These are phyloP conservation scores for Macrophomina tecta DNA, from an alignment of 2,329 filamentous ascomycete genomes.

Conservation along the genomic window DNA sequence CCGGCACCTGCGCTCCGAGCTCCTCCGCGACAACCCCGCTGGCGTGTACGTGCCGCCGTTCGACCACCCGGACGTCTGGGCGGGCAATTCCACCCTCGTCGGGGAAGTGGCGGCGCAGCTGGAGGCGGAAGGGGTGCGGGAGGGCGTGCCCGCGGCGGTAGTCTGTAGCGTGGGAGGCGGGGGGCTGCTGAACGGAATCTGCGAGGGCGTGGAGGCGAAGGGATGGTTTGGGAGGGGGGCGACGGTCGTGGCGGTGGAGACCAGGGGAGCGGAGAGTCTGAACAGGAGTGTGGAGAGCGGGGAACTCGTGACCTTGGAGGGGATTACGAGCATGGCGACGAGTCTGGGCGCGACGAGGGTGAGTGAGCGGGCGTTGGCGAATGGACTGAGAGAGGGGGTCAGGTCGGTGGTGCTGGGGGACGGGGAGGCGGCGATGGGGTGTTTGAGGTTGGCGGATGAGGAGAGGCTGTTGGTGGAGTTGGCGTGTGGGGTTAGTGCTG, in stretches of 20 bases:
- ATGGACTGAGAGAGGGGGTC: constrained; percentile 48
- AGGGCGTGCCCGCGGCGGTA: constrained; percentile 66
- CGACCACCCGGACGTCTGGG: constrained; percentile 72
- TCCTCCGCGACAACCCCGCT: constrained; percentile 51
- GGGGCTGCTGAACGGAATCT: constrained; percentile 78
- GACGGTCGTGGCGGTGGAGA: constrained; percentile 75
- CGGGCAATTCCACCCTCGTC: constrained; percentile 67
- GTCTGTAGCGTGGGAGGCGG: constrained; percentile 83
- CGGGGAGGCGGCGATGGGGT: constrained; percentile 79
- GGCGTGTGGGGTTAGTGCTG: constrained; percentile 82
- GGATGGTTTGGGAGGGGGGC: constrained; percentile 12
- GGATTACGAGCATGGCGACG: constrained; percentile 77
- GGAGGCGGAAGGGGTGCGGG: constrained; percentile 39
- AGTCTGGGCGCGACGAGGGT: constrained; percentile 76
- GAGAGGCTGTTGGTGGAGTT: constrained; percentile 82
- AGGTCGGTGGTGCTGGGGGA: constrained; percentile 71
- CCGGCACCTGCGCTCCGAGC: constrained; percentile 65
- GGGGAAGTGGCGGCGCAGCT: constrained; percentile 55
- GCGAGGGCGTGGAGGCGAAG: constrained; percentile 66
- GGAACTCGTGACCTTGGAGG: constrained; percentile 65
- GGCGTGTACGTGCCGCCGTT: constrained; percentile 72
- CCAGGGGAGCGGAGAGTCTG: constrained; percentile 73
- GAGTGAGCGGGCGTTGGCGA: constrained; percentile 43
- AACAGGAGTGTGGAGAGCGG: constrained; percentile 64
- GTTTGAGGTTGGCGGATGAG: constrained; percentile 79